These are phyloP conservation scores for Syzygium oleosum DNA, from an alignment of 345 rosid genomes.

Conservation along the genomic window DNA sequence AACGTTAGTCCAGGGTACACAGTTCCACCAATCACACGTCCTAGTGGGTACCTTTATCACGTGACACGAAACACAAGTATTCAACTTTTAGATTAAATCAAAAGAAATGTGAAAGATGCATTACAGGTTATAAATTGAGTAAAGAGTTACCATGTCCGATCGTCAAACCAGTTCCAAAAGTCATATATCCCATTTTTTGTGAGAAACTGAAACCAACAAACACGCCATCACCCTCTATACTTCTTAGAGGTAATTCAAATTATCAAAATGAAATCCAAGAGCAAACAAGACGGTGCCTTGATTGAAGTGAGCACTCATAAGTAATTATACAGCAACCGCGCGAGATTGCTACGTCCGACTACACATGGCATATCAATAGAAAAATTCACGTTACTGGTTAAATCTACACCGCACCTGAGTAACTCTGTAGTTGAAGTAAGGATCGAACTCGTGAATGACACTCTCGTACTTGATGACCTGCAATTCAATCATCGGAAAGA, in stretches of 20 bases:
- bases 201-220: constrained; percentile 68
- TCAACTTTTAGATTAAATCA: not conserved
- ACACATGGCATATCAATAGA: not conserved
- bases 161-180: constrained; percentile 83
- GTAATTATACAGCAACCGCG: not conserved
- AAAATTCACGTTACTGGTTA: not conserved
- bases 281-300: not conserved
- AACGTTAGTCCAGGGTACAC: constrained; percentile 96
- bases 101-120: not conserved
- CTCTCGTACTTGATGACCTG: constrained; percentile 99
- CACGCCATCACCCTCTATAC: not conserved
- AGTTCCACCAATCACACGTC: constrained; percentile 97
- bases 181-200: constrained; percentile 65
- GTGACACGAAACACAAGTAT: not conserved
- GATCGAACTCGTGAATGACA: constrained; percentile 97
- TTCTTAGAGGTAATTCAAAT: not conserved
- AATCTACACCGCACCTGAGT: constrained; percentile 55
- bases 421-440: constrained; percentile 95
- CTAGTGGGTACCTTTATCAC: constrained; percentile 72
- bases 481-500: not conserved
- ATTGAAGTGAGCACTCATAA: not conserved
- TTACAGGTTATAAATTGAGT: not conserved
- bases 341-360: not conserved
- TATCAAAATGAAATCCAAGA: not conserved
- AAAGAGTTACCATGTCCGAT: constrained; percentile 76